phyloP scores from a whole-genome alignment of 345 rosid genomes.

The Eucalyptus tenuipes region DNA sequence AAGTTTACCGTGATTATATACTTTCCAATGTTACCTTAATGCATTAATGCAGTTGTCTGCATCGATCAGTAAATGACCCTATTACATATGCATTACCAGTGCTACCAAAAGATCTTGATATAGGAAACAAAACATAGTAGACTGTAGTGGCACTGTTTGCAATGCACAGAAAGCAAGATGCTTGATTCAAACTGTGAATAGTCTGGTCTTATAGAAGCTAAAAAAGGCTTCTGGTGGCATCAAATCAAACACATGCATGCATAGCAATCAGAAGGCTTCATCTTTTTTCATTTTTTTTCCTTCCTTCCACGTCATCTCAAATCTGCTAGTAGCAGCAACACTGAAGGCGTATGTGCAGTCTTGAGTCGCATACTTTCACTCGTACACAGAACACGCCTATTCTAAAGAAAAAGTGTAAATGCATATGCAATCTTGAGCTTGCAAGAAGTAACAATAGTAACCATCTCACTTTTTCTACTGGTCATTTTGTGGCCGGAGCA shows the following conservation, averaged over 20 bases:
- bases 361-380: background rate
- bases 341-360: background rate
- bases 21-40: background rate
- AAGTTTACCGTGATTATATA: background rate
- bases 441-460: background rate
- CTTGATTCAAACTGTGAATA: background rate
- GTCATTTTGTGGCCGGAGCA: background rate
- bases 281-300: background rate
- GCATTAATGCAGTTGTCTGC: background rate
- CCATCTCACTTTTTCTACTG: background rate
- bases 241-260: background rate
- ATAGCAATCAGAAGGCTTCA: background rate
- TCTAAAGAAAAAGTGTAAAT: background rate
- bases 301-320: background rate
- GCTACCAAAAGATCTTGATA: background rate
- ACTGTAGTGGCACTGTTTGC: background rate
- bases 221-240: background rate
- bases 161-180: background rate
- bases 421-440: background rate
- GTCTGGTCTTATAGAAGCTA: background rate
- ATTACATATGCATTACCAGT: background rate
- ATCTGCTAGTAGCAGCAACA: background rate
- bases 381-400: background rate
- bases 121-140: background rate
- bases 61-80: background rate